A percentile compares a stretch with the other conserved stretches of the same genome.
Evolutionary conservation across 495 filamentous ascomycete genomes (phyloP).

Genomic region (Neurospora africana): DNA sequence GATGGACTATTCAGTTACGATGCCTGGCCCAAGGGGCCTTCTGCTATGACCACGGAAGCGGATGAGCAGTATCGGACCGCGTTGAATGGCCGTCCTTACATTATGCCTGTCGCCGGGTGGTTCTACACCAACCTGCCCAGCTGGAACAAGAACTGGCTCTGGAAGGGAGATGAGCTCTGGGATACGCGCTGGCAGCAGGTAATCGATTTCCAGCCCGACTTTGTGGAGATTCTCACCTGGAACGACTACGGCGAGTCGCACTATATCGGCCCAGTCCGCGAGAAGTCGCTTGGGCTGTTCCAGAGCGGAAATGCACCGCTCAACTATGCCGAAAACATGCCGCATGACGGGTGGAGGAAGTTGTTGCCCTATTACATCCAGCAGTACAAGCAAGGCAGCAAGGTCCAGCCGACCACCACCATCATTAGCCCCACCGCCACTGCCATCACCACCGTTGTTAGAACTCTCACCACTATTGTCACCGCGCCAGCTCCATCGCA

Average conservation of each 20-base stretch:
- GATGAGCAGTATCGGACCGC: slow-evolving; percentile 37
- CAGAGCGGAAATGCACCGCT: slow-evolving; percentile 6
- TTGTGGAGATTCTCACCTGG: slow-evolving; percentile 57
- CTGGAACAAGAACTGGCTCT: slow-evolving; percentile 52
- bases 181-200: slow-evolving; percentile 48
- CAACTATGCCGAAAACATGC: slow-evolving; percentile 7
- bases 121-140: slow-evolving; percentile 50
- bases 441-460: neutral
- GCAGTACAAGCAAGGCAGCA: slow-evolving; percentile 11
- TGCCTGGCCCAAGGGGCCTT: slow-evolving; percentile 41
- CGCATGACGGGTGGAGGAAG: slow-evolving; percentile 17
- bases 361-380: slow-evolving; percentile 16
- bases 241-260: slow-evolving; percentile 62
- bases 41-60: slow-evolving; percentile 34
- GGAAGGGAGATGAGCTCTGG: slow-evolving; percentile 48
- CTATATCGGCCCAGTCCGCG: slow-evolving; percentile 36
- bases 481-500: neutral
- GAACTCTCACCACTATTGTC: neutral
- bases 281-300: slow-evolving; percentile 13
- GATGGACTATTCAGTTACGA: slow-evolving; percentile 51
- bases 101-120: slow-evolving; percentile 54
- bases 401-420: neutral
- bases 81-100: slow-evolving; percentile 38
- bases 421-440: neutral
- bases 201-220: slow-evolving; percentile 39